Base-by-base conservation (phyloP, 192 early-diverging fungal genomes). In the Chytriomyces confervae region DNA sequence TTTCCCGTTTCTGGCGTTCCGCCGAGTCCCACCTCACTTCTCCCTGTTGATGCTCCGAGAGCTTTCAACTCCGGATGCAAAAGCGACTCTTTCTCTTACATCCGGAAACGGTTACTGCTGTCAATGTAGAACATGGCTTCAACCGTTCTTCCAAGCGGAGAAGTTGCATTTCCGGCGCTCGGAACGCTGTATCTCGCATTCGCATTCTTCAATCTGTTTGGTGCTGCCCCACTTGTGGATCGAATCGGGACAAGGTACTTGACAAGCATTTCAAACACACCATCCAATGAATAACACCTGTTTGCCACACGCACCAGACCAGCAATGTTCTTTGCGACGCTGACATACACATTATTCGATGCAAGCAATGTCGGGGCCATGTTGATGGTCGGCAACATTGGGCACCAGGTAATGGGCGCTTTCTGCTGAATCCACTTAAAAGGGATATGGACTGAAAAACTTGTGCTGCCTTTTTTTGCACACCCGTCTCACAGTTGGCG, bases 171-270 rank as follows among this genome's bases (percentile, higher is more conserved):
- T 44, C 69, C 69, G 5, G 16, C 11, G 0, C 62, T 79, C 44
- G 77, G 77, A 8, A 18, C 43, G 24, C 48, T 79, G 8, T 79
- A 79, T 47, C n/a, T 79, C 9, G 18, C 77, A 10, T 79, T 79
- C 3, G 77, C 77, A 8, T 45, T 79, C 10, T 65, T 72, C 61
- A 79, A 79, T 63, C 61, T 79, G 20, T 72, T 72, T 61, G 62
- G 61, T 13, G 77, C 77, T 13, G 69, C 69, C 49, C 77, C 69
- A 1, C 43, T 72, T 2, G 70, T 73, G 16, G 77, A 79, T 50
- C 57, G 49, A 18, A 71, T 79, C 62, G 77, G 77, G 23, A 29
- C 72, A 20, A n/a, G 72, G 72, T 74, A 10, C 7, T 23, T 43
- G n/a, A 2, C 63, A 27, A 27, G 63, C 63, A 1, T 27, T 16